Evolutionary conservation across 116 monocot genomes (phyloP), one percentile per base, ranked within the genome.

Genomic region (Iris pallida): DNA sequence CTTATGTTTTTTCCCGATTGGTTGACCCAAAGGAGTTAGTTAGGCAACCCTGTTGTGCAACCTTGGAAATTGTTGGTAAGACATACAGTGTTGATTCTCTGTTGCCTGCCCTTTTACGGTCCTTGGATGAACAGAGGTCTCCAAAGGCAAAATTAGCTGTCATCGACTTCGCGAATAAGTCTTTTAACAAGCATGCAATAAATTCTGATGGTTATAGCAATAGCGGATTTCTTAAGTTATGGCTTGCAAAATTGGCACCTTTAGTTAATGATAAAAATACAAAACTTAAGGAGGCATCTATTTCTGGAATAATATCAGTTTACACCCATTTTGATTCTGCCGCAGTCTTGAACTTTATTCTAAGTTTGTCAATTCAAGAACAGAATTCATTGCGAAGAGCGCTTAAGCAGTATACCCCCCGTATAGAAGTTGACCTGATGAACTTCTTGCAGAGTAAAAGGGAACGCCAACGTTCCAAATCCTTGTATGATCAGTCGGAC

Each of bases 1-100:
- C 98, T 8, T 81, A 88, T 84, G 98, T 98, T 10, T 98, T 98
- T 82, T 98, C 98, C 65, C 76, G 93, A 48, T 79, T 93, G 71
- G 93, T 98, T 64, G 93, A 98, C 47, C 98, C 93, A n/a, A 98
- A 98, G 58, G 93, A 98, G 62, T 68, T 93, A 60, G 98, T 98
- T 15, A 81, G 90, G 59, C 87, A 88, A 66, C 82, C 98, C 48
- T 88, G 93, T 65, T 57, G 78, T 48, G 65, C 78, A 65, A 86
- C 85, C 46, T 72, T 98, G 75, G 93, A 98, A 30, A 84, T 88
- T 66, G 86, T 93, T 44, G 78, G 86, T 13, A 85, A 68, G 47
- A 90, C 88, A 49, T 98, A 98, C 66, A 75, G 78, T 64, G 84
- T 85, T 73, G 98, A 98, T 49, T 88, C 86, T 64, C 59, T 98